Base-by-base conservation (phyloP, 1,284 basidiomycete species). In the Microbotryomycetes sp. region DNA sequence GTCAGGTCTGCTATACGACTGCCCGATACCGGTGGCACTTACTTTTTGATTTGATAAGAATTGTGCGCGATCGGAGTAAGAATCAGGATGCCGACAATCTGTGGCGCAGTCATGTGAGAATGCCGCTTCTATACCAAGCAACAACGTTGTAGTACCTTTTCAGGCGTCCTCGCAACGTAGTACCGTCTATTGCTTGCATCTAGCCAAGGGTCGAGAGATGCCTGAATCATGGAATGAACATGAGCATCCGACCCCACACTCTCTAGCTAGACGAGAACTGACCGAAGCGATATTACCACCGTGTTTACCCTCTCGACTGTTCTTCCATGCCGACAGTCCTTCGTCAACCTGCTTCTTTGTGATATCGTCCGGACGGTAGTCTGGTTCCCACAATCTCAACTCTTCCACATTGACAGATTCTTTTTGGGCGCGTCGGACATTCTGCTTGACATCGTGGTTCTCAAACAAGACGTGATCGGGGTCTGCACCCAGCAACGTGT, bases 71-170 rank as follows among this genome's bases (percentile, higher is more conserved):
- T 58, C 1, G 58, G 18, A 3, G 66, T 56, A 24, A 67, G 63
- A 31, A 67, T 47, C 50, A 62, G 64, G 51, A 67, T 51, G n/a
- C 62, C 62, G 45, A 60, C 56, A 21, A 67, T 60, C 60, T 64
- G 52, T 18, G n/a, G n/a, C 35, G 18, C 35, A 9, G 35, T 9
- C 35, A 41, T 9, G 9, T 41, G 35, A 41, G 35, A 41, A 41
- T 11, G 35, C n/a, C n/a, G n/a, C n/a, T n/a, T n/a, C n/a, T n/a
- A 1, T 7, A 18, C 4, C 5, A 28, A 15, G 28, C 13, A n/a
- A n/a, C 11, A 41, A 41, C n/a, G n/a, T 41, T 21, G 9, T 16
- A 35, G 28, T 9, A 64, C 65, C 52, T 59, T 56, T 45, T 65
- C 57, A 24, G 59, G 60, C 27, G 56, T 52, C 21, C 54, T 31